These are phyloP conservation scores for Phytophthora sojae DNA, from an alignment of 352 stramenopile species.

Conservation along the genomic window DNA sequence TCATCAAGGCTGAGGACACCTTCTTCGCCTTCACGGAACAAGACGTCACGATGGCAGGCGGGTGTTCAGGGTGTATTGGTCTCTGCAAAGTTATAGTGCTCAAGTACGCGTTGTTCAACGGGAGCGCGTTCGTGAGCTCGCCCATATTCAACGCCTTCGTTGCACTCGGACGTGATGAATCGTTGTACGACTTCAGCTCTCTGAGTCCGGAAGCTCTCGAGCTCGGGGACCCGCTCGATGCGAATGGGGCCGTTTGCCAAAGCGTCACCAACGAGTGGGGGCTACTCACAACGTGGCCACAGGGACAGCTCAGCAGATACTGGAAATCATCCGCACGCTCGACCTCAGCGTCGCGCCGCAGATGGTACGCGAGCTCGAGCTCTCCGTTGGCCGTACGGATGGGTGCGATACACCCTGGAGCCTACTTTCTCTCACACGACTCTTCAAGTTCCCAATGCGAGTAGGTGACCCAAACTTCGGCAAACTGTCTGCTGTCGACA, in stretches of 20 bases:
- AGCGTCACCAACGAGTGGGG: conserved; percentile 28
- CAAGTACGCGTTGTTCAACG: conserved; percentile 28
- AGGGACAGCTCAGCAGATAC: conserved; percentile 8
- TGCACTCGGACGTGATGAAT: background rate
- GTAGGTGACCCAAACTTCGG: conserved; percentile 7
- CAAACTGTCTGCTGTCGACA: conserved; percentile 21
- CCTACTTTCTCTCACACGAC: background rate
- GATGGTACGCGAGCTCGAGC: conserved; percentile 16
- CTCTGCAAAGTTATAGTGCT: conserved; percentile 23
- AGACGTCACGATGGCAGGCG: conserved; percentile 17
- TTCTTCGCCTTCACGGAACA: conserved; percentile 24
- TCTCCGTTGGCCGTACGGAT: background rate
- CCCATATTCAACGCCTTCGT: conserved; percentile 24
- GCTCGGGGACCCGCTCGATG: conserved; percentile 14
- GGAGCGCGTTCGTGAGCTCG: conserved; percentile 12
- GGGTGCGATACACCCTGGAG: conserved; percentile 5
- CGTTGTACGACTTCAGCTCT: conserved; percentile 16
- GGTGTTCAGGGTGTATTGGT: conserved; percentile 17
- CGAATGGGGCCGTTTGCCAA: conserved; percentile 24
- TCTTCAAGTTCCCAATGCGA: conserved; percentile 13
- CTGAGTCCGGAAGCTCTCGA: conserved; percentile 10
- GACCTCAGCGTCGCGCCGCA: conserved; percentile 13
- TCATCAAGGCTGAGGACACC: background rate
- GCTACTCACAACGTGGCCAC: conserved; percentile 17
- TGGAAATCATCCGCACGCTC: conserved; percentile 7